Evolutionary conservation across 1,284 basidiomycete species (phyloP), one percentile per base, ranked within the genome.

Genomic region (Sanguinoderma infundibulare): DNA sequence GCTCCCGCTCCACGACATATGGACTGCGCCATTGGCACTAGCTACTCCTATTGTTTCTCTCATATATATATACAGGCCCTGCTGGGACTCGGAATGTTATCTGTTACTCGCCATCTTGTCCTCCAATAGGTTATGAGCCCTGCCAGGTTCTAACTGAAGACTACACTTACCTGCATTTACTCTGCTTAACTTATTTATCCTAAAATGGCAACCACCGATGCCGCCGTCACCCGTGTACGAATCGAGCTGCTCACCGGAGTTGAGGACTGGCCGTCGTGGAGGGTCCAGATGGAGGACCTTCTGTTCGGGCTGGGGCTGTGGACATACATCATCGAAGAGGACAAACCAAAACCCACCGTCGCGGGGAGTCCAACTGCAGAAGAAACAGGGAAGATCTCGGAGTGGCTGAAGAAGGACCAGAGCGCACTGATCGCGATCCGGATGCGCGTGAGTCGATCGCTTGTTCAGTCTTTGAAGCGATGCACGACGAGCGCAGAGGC

Each of bases 251-350:
- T 51, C 28, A 32, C 5, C 30, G 32, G 30, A 35, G 32, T 32
- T 28, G 68, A 73, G 20, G 74, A 76, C 59, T 77, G 69, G 57
- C 26, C 59, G 8, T 55, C 69, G 32, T 77, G 75, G 74, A 71
- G 71, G 46, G 63, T 73, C 40, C 72, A 72, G 53, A 74, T 77
- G 61, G 55, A 62, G 20, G 71, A 75, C 54, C 70, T 77, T 6
- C 59, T 77, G 1, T 73, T 63, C 0, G 74, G 76, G 36, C 46
- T 64, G 12, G 66, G 64, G 5, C 65, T 73, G 7, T 53, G 57
- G n/a, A 66, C 64, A 0, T 70, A 75, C 50, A 63, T 63, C 34
- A 59, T 57, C 10, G 66, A 56, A 0, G 32, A 10, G 15, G 14
- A 24, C 28, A 55, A 34, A 14, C 14, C 20, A 5, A n/a, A 15